Percentiles rank a stretch among this genome's conserved stretches.
Conservation (phyloP, 2,329 filamentous ascomycete genomes). For the Claviceps sp. region DNA sequence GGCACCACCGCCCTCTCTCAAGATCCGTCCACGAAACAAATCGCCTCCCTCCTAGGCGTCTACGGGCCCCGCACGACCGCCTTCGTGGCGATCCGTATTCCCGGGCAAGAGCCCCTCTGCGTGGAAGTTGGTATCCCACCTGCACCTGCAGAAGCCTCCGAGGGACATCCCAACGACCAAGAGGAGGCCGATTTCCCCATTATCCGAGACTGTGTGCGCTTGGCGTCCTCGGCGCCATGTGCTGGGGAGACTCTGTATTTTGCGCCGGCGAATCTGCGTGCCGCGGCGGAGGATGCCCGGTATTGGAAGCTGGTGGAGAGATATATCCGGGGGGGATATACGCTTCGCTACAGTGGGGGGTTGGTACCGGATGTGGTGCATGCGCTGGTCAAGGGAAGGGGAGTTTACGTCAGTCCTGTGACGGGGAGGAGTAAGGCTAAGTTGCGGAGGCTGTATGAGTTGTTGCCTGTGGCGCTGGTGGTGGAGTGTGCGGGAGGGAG, state of each 20-base stretch:
- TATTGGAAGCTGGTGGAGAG: slow-evolving; percentile 37
- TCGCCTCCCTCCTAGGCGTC: slow-evolving; percentile 38
- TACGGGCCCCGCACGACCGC: slow-evolving; percentile 43
- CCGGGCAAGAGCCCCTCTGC: slow-evolving; percentile 25
- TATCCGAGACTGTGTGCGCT: background rate
- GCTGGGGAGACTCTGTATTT: slow-evolving; percentile 40
- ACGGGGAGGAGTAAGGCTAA: slow-evolving; percentile 39
- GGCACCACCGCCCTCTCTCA: slow-evolving; percentile 30
- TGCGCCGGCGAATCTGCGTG: slow-evolving; percentile 47
- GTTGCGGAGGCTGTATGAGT: slow-evolving; percentile 44
- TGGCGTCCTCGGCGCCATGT: slow-evolving; percentile 13
- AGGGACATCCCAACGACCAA: background rate
- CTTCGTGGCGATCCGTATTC: slow-evolving; percentile 38
- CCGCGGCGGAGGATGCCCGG: slow-evolving; percentile 33
- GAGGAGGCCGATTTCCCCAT: background rate
- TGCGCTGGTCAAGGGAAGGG: slow-evolving; percentile 46
- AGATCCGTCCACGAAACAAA: slow-evolving; percentile 25
- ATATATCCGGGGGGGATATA: slow-evolving; percentile 41
- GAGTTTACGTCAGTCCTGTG: slow-evolving; percentile 46
- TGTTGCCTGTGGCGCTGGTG: slow-evolving; percentile 45
- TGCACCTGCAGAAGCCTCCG: background rate
- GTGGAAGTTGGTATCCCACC: slow-evolving; percentile 35
- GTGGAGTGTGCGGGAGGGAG: slow-evolving; percentile 45
- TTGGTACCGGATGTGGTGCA: slow-evolving; percentile 49
- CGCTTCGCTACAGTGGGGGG: slow-evolving; percentile 46